Percentiles rank a stretch among this genome's conserved stretches.
Conservation (phyloP, 169 alveolate genomes). For the Cryptosporidium bovis region DNA sequence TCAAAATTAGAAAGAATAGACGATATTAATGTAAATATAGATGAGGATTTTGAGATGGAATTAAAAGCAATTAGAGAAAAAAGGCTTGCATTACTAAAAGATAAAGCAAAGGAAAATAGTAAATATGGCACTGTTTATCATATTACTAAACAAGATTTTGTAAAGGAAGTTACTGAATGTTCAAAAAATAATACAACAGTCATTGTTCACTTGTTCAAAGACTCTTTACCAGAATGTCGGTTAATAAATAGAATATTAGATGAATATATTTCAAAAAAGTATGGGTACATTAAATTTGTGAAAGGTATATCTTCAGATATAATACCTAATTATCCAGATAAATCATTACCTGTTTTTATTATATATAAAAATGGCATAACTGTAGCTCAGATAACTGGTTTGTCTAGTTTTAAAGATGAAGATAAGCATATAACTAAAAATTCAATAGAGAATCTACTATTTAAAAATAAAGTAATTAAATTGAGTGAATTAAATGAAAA, state of each 20-base stretch:
- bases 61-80: slow-evolving; percentile 35
- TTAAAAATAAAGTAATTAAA: slow-evolving; percentile 13
- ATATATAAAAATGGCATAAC: slow-evolving; percentile 82
- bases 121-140: slow-evolving; percentile 76
- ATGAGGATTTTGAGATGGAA: slow-evolving; percentile 73
- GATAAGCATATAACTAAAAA: slow-evolving; percentile 7
- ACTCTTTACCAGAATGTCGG: slow-evolving; percentile 77
- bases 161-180: slow-evolving; percentile 77
- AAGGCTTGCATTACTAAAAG: slow-evolving; percentile 69
- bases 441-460: slow-evolving; percentile 26
- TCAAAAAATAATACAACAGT: slow-evolving; percentile 79
- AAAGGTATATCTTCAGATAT: slow-evolving; percentile 79
- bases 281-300: slow-evolving; percentile 81
- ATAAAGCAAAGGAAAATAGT: slow-evolving; percentile 59
- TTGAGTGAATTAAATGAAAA: background rate
- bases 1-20: slow-evolving; percentile 71
- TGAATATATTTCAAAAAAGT: slow-evolving; percentile 74
- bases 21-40: slow-evolving; percentile 62
- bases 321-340: slow-evolving; percentile 82
- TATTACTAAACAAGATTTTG: slow-evolving; percentile 76
- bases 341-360: slow-evolving; percentile 80
- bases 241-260: slow-evolving; percentile 73
- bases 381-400: slow-evolving; percentile 78
- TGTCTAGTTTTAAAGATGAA: slow-evolving; percentile 51
- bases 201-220: slow-evolving; percentile 80